Base-by-base conservation (phyloP, 2,329 filamentous ascomycete species). In the Endothia cerciana region DNA sequence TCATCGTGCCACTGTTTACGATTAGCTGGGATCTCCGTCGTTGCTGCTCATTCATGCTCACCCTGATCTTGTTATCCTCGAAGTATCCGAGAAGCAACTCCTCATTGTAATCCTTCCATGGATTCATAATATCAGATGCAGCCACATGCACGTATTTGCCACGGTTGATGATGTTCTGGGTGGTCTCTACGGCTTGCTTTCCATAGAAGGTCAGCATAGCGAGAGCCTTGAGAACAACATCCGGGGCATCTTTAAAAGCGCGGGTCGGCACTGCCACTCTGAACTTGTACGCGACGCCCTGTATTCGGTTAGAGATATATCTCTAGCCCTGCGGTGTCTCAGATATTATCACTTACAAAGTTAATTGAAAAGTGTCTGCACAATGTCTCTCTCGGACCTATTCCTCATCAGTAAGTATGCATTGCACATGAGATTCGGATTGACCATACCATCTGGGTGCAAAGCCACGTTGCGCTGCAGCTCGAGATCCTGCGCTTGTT, bases 241-340 rank as follows among this genome's bases (percentile, higher is more conserved):
- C 64, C 0, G 83, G 84, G 0, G 85, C 82, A 4, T 81, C 76
- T 1, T 75, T 70, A 65, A 89, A 88, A 0, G 79, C 75, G n/a
- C 74, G 77, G 22, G 25, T 68, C n/a, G 36, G 4, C 80, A 84
- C 6, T 10, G 81, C 76, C 2, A 86, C 83, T 1, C 80, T 77
- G 1, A 88, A 91, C 63, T 91, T 90, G 74, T 91, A 91, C 0
- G 83, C 83, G 67, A 88, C 88, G 1, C 89, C 89, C 79, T 83
- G 25, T 71, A 72, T 33, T 70, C 72, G 70, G 75, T 74, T 60
- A 75, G 74, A 71, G 1, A 41, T 6, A 30, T 6, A 40, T 11
- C 19, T 3, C 19, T 30, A 17, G 1, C 6, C 10, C 28, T 10
- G 1, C 33, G 22, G 49, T 40, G 22, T 51, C 22, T 60, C 7